A percentile compares a stretch with the other conserved stretches of the same genome.
Conservation (phyloP, 192 early-diverging fungal genomes). For the Coemansia sp. region DNA sequence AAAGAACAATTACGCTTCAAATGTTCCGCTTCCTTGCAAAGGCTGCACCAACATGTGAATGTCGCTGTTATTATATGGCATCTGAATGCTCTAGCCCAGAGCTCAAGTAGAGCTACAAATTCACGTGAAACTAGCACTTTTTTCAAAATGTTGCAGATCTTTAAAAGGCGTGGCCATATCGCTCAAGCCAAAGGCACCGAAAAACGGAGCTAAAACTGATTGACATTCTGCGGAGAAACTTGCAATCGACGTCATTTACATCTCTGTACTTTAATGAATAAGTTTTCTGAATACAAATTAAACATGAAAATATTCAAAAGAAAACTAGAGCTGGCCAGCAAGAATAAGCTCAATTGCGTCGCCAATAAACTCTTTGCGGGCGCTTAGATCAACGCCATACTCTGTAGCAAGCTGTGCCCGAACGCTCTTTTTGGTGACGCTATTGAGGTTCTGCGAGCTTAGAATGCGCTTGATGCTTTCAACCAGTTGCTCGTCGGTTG, state of each 20-base stretch:
- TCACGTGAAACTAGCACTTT: not conserved
- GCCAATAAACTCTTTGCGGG: constrained; percentile 71
- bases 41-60: not conserved
- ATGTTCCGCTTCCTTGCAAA: too few relatives aligned
- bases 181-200: too few relatives aligned
- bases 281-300: too few relatives aligned
- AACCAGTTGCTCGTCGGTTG: constrained; percentile 65
- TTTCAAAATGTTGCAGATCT: too few relatives aligned
- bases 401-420: constrained; percentile 64
- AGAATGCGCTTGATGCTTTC: constrained; percentile 66
- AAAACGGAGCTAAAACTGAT: too few relatives aligned
- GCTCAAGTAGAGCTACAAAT: not conserved
- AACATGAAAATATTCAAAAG: too few relatives aligned
- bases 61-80: not conserved
- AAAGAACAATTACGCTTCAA: not conserved
- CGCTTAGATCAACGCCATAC: constrained; percentile 66
- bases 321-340: constrained; percentile 20
- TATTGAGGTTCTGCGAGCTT: constrained; percentile 64
- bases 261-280: too few relatives aligned
- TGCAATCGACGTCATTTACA: too few relatives aligned
- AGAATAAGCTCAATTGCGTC: constrained; percentile 55
- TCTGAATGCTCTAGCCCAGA: not conserved
- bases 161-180: too few relatives aligned
- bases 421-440: constrained; percentile 80
- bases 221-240: too few relatives aligned